Conservation (phyloP, 2,329 filamentous ascomycete genomes). For the Rhynchosporium secalis region DNA sequence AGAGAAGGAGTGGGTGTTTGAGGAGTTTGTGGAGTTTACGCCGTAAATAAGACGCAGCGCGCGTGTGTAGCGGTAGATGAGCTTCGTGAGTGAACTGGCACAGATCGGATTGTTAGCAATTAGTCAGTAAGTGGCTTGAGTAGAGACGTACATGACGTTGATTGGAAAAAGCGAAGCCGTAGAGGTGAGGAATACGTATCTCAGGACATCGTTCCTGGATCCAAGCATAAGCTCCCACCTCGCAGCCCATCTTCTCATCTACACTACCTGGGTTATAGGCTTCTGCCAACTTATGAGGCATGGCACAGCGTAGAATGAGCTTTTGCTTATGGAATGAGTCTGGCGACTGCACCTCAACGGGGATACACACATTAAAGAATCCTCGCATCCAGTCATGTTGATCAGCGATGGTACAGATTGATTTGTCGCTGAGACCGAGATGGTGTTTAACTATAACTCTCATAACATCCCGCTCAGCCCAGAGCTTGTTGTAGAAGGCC, state of each 20-base stretch:
- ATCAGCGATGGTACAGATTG: slow-evolving; percentile 2
- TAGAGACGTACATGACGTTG: not conserved
- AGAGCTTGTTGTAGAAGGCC: slow-evolving; percentile 29
- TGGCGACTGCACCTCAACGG: not conserved
- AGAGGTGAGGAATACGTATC: not conserved
- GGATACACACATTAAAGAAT: slow-evolving; percentile 9
- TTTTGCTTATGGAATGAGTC: not conserved
- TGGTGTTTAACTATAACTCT: slow-evolving; percentile 33
- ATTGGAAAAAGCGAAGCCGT: not conserved
- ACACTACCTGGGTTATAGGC: not conserved
- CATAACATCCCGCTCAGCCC: slow-evolving; percentile 25
- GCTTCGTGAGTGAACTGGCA: not conserved
- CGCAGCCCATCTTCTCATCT: not conserved
- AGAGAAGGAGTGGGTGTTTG: not conserved
- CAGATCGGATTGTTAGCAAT: not conserved
- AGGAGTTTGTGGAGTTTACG: not conserved
- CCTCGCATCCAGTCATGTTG: slow-evolving; percentile 37
- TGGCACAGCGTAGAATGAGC: not conserved
- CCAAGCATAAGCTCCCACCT: not conserved
- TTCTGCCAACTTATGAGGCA: not conserved
- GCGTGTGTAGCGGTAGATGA: not conserved
- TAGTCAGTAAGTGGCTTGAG: not conserved
- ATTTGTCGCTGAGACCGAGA: not conserved
- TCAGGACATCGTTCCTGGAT: not conserved
- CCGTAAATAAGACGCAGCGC: not conserved